phyloP scores from a whole-genome alignment of 345 rosid species.

The Eucalyptus sp. region DNA sequence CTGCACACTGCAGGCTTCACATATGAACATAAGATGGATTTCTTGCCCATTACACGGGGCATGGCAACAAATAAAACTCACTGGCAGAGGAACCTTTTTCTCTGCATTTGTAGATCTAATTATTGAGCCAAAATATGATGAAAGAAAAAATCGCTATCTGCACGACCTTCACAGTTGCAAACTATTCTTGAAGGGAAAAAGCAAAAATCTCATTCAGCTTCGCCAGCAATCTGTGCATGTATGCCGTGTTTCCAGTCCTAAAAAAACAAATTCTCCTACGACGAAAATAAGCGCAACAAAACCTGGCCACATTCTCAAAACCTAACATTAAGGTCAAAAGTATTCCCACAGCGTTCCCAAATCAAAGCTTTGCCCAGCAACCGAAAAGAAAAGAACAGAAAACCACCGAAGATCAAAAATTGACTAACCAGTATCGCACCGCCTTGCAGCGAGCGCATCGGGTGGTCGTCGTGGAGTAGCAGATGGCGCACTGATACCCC shows the following conservation, averaged over 20 bases:
- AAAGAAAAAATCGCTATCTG: not conserved
- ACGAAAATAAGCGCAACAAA: not conserved
- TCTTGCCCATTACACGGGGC: not conserved
- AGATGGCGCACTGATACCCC: constrained; percentile 58
- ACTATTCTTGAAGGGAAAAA: not conserved
- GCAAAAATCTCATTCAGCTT: not conserved
- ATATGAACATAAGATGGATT: not conserved
- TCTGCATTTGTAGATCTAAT: not conserved
- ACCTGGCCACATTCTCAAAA: not conserved
- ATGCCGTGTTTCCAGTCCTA: not conserved
- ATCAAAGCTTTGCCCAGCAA: not conserved
- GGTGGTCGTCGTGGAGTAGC: constrained; percentile 62
- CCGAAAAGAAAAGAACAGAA: not conserved
- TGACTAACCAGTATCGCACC: constrained; percentile 79
- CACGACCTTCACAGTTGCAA: not conserved
- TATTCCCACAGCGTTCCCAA: not conserved
- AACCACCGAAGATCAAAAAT: not conserved
- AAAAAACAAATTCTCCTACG: not conserved
- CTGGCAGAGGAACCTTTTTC: not conserved
- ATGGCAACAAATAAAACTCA: not conserved
- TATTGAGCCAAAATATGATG: not conserved
- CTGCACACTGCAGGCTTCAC: not conserved
- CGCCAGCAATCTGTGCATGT: not conserved
- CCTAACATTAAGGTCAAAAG: not conserved
- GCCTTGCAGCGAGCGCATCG: constrained; percentile 84